Conservation (phyloP, 83 land plant genomes). For the Picea engelmannii region DNA sequence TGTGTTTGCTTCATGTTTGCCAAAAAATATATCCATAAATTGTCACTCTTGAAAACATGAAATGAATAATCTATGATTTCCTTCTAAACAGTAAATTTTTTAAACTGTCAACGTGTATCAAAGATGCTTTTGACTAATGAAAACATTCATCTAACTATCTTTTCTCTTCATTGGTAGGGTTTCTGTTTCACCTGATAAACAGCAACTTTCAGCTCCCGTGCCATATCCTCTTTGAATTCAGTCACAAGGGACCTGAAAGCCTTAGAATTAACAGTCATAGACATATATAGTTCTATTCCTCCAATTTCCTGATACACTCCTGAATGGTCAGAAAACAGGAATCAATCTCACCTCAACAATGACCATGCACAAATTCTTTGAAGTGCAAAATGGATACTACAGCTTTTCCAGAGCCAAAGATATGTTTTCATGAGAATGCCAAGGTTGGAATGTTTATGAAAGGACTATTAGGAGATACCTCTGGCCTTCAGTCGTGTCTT, state of each 20-base stretch:
- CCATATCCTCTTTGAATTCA: conserved; percentile 13
- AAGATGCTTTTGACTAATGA: neutral
- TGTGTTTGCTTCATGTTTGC: neutral
- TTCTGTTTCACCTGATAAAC: neutral
- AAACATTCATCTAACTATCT: neutral
- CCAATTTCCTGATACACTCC: conserved; percentile 13
- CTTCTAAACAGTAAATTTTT: neutral
- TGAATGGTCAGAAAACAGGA: neutral
- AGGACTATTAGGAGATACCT: too few relatives aligned
- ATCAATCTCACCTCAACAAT: too few relatives aligned
- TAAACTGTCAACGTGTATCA: neutral
- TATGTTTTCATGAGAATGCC: too few relatives aligned
- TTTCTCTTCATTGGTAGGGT: neutral
- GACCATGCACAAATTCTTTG: too few relatives aligned
- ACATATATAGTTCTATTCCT: conserved; percentile 2
- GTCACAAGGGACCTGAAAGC: neutral
- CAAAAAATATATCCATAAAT: neutral
- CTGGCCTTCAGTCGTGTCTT: too few relatives aligned
- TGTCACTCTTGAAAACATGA: neutral
- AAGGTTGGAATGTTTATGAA: too few relatives aligned
- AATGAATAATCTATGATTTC: neutral
- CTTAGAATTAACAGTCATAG: conserved; percentile 3
- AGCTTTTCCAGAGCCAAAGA: too few relatives aligned
- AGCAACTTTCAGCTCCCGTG: conserved; percentile 14
- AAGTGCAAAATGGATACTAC: too few relatives aligned